Evolutionary conservation across 2,329 filamentous ascomycete genomes (phyloP).

Genomic region (Cryphonectria naterciae): DNA sequence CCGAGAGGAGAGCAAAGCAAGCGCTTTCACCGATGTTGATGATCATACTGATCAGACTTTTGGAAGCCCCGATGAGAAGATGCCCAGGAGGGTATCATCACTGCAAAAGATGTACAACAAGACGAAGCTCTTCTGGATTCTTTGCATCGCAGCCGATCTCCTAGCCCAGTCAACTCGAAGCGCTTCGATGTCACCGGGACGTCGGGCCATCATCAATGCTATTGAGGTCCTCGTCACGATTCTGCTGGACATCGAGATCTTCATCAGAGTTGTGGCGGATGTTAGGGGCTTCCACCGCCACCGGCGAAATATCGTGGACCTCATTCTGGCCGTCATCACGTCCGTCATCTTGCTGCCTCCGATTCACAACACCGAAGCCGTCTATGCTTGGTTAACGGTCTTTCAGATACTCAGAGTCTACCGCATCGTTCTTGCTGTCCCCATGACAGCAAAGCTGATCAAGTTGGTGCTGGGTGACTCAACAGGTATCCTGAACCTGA

Average conservation of each 20-base stretch:
- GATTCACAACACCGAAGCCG: conserved; percentile 70
- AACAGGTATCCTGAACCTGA: conserved; percentile 88
- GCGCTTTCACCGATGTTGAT: conserved; percentile 84
- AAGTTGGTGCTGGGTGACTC: conserved; percentile 88
- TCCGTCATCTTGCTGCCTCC: conserved; percentile 82
- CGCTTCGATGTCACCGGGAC: conserved; percentile 68
- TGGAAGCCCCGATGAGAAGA: conserved; percentile 44
- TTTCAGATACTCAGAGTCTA: conserved; percentile 95
- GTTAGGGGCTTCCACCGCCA: conserved; percentile 80
- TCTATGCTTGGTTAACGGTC: conserved; percentile 85
- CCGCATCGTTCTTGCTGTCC: conserved; percentile 85
- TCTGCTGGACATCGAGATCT: conserved; percentile 79
- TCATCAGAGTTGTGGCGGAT: conserved; percentile 75
- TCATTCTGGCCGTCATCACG: conserved; percentile 79
- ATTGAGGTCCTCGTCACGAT: conserved; percentile 79
- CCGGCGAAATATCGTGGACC: conserved; percentile 78
- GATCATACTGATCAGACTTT: conserved; percentile 43
- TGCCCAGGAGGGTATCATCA: conserved; percentile 45
- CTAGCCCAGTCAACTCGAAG: conserved; percentile 78
- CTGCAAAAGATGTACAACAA: conserved; percentile 77
- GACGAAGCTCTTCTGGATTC: conserved; percentile 76
- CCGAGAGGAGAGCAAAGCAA: conserved; percentile 90
- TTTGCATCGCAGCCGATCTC: conserved; percentile 80
- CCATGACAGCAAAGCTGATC: conserved; percentile 86
- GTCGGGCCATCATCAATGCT: conserved; percentile 67